Percentiles rank a stretch among this genome's conserved stretches.
Evolutionary conservation across 192 early-diverging fungal species (phyloP).

Genomic region (Gamsiella multidivaricata): DNA sequence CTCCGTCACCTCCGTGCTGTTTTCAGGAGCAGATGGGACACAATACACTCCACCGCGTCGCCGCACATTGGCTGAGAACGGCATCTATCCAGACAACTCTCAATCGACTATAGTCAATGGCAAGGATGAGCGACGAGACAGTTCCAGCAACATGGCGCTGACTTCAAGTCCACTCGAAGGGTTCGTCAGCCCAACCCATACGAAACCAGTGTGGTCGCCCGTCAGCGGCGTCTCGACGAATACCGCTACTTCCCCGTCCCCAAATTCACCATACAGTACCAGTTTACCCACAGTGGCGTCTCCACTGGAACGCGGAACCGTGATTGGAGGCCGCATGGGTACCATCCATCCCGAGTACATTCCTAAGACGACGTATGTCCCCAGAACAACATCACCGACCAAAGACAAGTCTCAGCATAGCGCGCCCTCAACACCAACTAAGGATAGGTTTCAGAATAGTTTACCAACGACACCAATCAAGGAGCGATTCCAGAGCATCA

Average conservation of each 20-base stretch:
- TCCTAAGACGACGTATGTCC: conserved; percentile 24
- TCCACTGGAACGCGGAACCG: conserved; percentile 30
- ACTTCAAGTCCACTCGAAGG: conserved; percentile 18
- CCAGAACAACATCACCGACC: neutral
- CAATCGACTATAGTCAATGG: too few relatives aligned
- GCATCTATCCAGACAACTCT: neutral
- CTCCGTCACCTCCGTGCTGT: conserved; percentile 32
- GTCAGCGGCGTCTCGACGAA: neutral
- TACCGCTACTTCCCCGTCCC: neutral
- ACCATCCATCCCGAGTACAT: conserved; percentile 38
- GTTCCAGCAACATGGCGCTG: neutral
- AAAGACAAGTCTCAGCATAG: neutral
- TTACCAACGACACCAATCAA: conserved; percentile 8
- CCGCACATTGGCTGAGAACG: conserved; percentile 34
- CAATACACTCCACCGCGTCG: conserved; percentile 11
- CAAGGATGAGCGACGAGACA: too few relatives aligned
- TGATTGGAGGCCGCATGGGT: conserved; percentile 30
- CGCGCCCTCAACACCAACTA: conserved; percentile 3
- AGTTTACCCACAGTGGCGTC: conserved; percentile 9
- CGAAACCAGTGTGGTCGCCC: conserved; percentile 20
- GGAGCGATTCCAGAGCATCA: conserved; percentile 5
- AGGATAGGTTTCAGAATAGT: conserved; percentile 19
- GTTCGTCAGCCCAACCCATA: conserved; percentile 11
- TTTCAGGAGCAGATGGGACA: conserved; percentile 6
- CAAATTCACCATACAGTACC: neutral